Evolutionary conservation across 2,329 filamentous ascomycete genomes (phyloP), one percentile per base, ranked within the genome.

Genomic region (Westerdykella aurantiaca): DNA sequence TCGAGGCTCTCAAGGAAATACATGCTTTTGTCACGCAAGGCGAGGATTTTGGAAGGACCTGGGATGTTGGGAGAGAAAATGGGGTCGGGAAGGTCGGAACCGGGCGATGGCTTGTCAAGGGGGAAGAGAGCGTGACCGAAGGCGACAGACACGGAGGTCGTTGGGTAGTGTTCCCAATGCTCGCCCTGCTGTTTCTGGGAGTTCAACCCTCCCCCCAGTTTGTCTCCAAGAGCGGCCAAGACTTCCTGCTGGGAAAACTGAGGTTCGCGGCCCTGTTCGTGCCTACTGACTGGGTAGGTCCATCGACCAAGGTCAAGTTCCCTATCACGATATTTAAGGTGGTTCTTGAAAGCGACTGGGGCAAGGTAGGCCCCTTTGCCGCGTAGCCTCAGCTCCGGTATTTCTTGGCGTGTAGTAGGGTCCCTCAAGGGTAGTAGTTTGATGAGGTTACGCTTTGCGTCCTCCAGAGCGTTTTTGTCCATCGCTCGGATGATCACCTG

Each of bases 401-500:
- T 16, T 9, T 21, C 31, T 6, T 22, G n/a, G 9, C 18, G 11
- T 33, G 58, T 47, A 9, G 53, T 54, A 13, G 38, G 13, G 11
- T 49, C 39, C 18, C 56, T 51, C 7, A 61, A 38, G 4, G 58
- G 59, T 11, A 68, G 43, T 21, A 67, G 45, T 23, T 46, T 53
- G 14, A 63, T 37, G 11, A 68, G 48, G 22, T 46, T 49, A 6
- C 62, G 57, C 40, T 55, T 50, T 25, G 64, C 64, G 38, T 66
- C 60, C 16, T 50, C 52, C 13, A 57, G 44, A 1, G 60, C 46
- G 10, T 33, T 39, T 25, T 53, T 49, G 31, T 56, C 43, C n/a
- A 61, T 38, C 0, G 53, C 65, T 25, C 57, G 52, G 10, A 68
- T 61, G 4, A 50, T 43, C 11, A 64, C 25, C 64, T 68, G 18